Evolutionary conservation across 768 basidiomycete species (phyloP).

Genomic region (Cubamyces sp.): DNA sequence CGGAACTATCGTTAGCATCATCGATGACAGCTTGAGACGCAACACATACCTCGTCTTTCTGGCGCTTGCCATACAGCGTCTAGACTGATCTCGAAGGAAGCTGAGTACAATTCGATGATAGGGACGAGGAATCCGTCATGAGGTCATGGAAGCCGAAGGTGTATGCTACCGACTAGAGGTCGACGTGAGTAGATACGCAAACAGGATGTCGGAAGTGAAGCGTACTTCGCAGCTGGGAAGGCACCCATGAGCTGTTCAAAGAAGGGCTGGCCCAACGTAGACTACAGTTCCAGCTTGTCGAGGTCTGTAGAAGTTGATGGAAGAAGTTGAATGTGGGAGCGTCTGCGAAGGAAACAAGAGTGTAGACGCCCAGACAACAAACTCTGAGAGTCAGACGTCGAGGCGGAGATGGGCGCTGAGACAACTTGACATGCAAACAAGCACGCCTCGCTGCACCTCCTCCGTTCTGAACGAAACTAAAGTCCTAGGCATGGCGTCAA

Average conservation of each 20-base stretch:
- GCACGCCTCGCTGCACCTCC: constrained; percentile 1
- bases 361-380: neutral
- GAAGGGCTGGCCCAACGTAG: constrained; percentile 83
- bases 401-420: constrained; percentile 6
- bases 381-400: neutral
- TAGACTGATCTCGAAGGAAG: constrained; percentile 86
- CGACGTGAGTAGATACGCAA: neutral
- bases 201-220: constrained; percentile 14
- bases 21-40: neutral
- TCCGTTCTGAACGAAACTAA: neutral
- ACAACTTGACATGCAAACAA: constrained; percentile 13
- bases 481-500: constrained; percentile 27
- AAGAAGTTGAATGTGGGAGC: neutral
- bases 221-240: constrained; percentile 90
- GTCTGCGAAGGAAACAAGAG: neutral
- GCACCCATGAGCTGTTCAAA: constrained; percentile 99
- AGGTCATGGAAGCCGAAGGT: constrained; percentile 79
- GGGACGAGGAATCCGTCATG: constrained; percentile 90
- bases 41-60: constrained; percentile 70
- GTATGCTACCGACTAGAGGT: constrained; percentile 79
- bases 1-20: constrained; percentile 14
- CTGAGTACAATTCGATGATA: constrained; percentile 95
- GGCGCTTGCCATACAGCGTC: constrained; percentile 92
- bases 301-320: constrained; percentile 50
- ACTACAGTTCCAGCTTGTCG: constrained; percentile 76